phyloP scores from a whole-genome alignment of 805 yeast species.

The Candida gorgasii region DNA sequence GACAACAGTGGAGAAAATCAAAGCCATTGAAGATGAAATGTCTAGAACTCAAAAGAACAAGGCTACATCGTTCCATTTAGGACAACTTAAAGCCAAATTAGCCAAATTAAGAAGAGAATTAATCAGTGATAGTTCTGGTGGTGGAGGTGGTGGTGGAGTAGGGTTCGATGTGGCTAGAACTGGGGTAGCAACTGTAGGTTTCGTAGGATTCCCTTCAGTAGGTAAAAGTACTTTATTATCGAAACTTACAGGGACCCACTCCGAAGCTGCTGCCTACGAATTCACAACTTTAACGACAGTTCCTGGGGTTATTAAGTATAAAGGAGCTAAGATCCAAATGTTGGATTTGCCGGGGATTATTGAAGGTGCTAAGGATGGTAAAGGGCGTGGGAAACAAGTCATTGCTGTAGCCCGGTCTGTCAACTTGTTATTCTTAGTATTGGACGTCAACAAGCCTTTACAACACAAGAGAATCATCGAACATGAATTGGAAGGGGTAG shows the following conservation, averaged over 20 bases:
- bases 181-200: slow-evolving; percentile 96
- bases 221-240: slow-evolving; percentile 84
- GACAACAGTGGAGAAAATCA: slow-evolving; percentile 61
- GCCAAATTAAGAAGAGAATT: slow-evolving; percentile 95
- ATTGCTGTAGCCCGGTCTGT: slow-evolving; percentile 99
- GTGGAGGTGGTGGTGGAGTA: slow-evolving; percentile 84
- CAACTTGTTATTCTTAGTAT: slow-evolving; percentile 85
- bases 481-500: slow-evolving; percentile 95
- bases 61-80: slow-evolving; percentile 96
- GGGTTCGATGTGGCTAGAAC: slow-evolving; percentile 99
- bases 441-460: slow-evolving; percentile 95
- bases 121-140: slow-evolving; percentile 57
- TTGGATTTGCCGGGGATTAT: slow-evolving; percentile 87
- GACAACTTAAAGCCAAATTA: slow-evolving; percentile 93
- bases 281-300: slow-evolving; percentile 97
- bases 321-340: slow-evolving; percentile 98
- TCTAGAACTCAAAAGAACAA: slow-evolving; percentile 96
- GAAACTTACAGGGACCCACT: slow-evolving; percentile 91
- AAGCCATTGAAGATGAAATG: slow-evolving; percentile 96
- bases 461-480: slow-evolving; percentile 94
- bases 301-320: slow-evolving; percentile 93
- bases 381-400: slow-evolving; percentile 93
- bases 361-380: slow-evolving; percentile 90
- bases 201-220: slow-evolving; percentile 97
- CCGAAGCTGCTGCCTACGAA: slow-evolving; percentile 98